Evolutionary conservation across 2,329 filamentous ascomycete species (phyloP), one percentile per base, ranked within the genome.

Genomic region (Phyllosticta citrichinensis): DNA sequence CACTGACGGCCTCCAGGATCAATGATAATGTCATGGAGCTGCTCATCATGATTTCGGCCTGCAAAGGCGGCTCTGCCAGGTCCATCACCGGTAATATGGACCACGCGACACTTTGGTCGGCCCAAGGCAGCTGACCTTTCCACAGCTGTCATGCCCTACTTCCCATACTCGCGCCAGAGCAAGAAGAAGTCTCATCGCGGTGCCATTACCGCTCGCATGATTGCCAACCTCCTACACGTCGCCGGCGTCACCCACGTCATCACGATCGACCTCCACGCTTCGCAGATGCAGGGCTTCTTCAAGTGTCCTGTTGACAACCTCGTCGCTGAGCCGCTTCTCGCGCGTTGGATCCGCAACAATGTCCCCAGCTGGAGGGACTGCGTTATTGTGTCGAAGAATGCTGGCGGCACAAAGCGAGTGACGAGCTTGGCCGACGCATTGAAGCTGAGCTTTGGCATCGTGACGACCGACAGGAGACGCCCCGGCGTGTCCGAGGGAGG

Each of bases 201-300:
- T 57, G 91, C 94, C 62, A 97, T 99, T 71, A 97, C 94, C 9
- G 94, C 94, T 60, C 87, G 93, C 67, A 96, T 99, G 91, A 83
- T 99, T 58, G 93, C 94, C 63, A 99, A 99, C 74, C 83, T 97
- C 56, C 85, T 99, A 67, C 84, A 89, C 63, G 89, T 99, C 62
- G 94, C 94, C 57, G 94, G 94, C 59, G 91, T 99, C 66, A 91
- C 96, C 76, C 94, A 99, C 79, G 89, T 99, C 73, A 92, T 99
- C 69, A 99, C 94, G 17, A 88, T 99, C 71, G 94, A 99, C 72
- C 83, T 99, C 30, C 94, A 99, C 77, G 83, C 84, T 69, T 77
- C 81, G n/a, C 94, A 97, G 78, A 97, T 97, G 91, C 94, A 99
- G 77, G 94, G 94, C 62, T 99, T 99, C 79, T 99, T 99, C 82